Percentiles rank a stretch among this genome's conserved stretches.
Conservation (phyloP, 164 flowering plant species). For the Macadamia tetraphylla region DNA sequence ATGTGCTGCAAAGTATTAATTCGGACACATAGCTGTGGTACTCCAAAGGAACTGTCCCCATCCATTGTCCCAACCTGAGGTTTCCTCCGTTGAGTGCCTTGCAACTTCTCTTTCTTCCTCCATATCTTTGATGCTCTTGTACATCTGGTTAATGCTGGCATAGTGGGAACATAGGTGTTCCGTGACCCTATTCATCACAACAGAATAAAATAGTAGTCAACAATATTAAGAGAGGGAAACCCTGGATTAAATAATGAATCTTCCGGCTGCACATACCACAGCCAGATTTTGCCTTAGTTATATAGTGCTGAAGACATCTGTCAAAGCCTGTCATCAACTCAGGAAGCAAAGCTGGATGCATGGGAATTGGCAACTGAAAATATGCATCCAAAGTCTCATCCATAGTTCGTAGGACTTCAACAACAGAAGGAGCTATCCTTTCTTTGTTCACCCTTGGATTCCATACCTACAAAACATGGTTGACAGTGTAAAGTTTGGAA, state of each 20-base stretch:
- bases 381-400: conserved; percentile 88
- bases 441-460: conserved; percentile 66
- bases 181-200: conserved; percentile 55
- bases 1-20: conserved; percentile 72
- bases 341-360: conserved; percentile 85
- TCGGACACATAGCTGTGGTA: conserved; percentile 72
- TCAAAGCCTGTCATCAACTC: conserved; percentile 83
- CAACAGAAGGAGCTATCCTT: conserved; percentile 81
- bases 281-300: conserved; percentile 86
- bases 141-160: conserved; percentile 97
- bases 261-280: conserved; percentile 52
- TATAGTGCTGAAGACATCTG: conserved; percentile 74
- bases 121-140: conserved; percentile 60
- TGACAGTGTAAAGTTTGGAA: background rate
- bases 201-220: background rate
- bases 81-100: conserved; percentile 36
- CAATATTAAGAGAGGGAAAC: background rate
- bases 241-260: background rate
- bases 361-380: conserved; percentile 89
- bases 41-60: conserved; percentile 42
- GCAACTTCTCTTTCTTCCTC: conserved; percentile 78
- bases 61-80: conserved; percentile 52
- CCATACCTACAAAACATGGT: conserved; percentile 56
- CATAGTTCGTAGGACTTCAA: conserved; percentile 61
- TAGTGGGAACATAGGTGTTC: conserved; percentile 64